Percentiles rank a stretch among this genome's conserved stretches.
Evolutionary conservation across 345 rosid genomes (phyloP).

Genomic region (Psidium friedrichsthalianum): DNA sequence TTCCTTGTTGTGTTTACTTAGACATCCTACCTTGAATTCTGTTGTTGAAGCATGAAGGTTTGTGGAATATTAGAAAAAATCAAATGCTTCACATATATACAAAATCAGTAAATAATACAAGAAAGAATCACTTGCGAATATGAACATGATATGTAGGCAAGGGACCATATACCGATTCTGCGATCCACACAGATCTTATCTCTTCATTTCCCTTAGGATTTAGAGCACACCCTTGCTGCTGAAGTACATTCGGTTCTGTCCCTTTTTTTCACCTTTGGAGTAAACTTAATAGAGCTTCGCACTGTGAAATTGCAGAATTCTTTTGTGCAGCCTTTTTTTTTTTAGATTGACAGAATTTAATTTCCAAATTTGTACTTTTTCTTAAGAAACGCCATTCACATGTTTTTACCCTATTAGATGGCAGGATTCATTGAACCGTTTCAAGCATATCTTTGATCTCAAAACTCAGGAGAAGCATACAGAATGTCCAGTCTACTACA

Average conservation of each 20-base stretch:
- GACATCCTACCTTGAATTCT: not conserved
- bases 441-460: constrained; percentile 62
- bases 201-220: not conserved
- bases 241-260: not conserved
- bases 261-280: not conserved
- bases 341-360: not conserved
- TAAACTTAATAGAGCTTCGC: not conserved
- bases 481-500: constrained; percentile 35
- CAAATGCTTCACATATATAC: no score
- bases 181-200: not conserved
- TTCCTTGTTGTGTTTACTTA: not conserved
- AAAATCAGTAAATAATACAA: not conserved
- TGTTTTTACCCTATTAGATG: constrained; percentile 43
- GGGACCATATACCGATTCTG: not conserved
- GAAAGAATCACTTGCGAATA: not conserved
- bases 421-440: constrained; percentile 72
- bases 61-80: no score
- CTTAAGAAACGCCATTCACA: not conserved
- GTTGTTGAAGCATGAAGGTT: not conserved
- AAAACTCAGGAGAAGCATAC: constrained; percentile 22
- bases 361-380: not conserved
- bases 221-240: not conserved
- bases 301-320: not conserved
- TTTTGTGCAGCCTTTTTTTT: not conserved
- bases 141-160: not conserved